Evolutionary conservation across 257 asterid genomes (phyloP).

Genomic region (Jasminum sambac): DNA sequence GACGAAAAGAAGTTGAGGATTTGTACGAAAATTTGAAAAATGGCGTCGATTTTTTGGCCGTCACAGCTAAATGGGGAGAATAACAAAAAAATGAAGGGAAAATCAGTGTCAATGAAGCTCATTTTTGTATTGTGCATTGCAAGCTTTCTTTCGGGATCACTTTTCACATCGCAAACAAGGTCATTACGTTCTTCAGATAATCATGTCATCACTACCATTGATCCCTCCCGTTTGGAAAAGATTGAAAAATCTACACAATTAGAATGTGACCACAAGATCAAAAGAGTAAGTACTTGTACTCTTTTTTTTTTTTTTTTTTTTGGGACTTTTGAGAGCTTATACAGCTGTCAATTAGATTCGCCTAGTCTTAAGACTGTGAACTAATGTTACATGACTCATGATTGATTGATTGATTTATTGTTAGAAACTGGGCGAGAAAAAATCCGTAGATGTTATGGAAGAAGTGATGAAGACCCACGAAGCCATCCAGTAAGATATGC

Average conservation of each 20-base stretch:
- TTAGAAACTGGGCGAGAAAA: constrained; percentile 48
- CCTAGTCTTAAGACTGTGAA: too few relatives aligned
- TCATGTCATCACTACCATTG: constrained; percentile 12
- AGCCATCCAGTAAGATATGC: constrained; percentile 47
- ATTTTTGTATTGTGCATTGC: constrained; percentile 50
- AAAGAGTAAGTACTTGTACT: constrained; percentile 49
- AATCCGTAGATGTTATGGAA: constrained; percentile 41
- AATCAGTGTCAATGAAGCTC: constrained; percentile 44
- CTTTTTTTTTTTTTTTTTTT: too few relatives aligned
- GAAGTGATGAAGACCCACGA: constrained; percentile 60
- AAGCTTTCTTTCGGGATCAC: constrained; percentile 65
- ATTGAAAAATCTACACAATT: constrained; percentile 22
- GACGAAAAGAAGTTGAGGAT: constrained; percentile 9
- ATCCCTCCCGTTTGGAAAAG: constrained; percentile 27
- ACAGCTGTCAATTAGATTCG: too few relatives aligned
- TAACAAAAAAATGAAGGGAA: constrained; percentile 51
- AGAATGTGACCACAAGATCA: constrained; percentile 49
- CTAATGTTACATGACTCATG: too few relatives aligned
- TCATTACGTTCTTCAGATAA: constrained; percentile 26
- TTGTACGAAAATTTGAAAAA: neutral
- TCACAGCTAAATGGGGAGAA: constrained; percentile 23
- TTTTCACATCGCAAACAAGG: constrained; percentile 42
- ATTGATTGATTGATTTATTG: neutral
- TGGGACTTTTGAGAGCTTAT: neutral
- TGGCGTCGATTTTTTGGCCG: constrained; percentile 27